A percentile compares a stretch with the other conserved stretches of the same genome.
Evolutionary conservation across 2,329 filamentous ascomycete genomes (phyloP).

Genomic region (Claviceps digitariae): DNA sequence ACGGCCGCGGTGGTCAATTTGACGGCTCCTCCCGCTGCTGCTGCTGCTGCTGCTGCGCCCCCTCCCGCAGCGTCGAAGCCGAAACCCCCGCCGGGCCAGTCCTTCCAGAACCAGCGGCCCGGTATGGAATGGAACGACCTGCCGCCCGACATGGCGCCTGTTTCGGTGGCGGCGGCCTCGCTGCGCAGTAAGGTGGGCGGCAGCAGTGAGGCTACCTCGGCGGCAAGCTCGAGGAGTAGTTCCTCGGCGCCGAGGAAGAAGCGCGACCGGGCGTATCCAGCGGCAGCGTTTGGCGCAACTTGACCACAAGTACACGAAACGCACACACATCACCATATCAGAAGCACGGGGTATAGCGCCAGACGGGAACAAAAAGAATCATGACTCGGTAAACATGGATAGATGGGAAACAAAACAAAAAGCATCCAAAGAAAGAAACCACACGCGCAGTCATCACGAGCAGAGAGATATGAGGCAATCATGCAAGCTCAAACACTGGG

Average conservation of each 20-base stretch:
- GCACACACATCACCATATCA: background rate
- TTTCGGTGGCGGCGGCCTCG: background rate
- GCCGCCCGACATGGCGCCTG: slow-evolving; percentile 41
- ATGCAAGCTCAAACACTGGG: too few relatives aligned
- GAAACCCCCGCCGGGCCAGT: slow-evolving; percentile 21
- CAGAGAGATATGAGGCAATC: too few relatives aligned
- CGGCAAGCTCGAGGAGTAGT: slow-evolving; percentile 42
- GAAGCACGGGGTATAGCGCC: too few relatives aligned
- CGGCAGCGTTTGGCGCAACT: slow-evolving; percentile 41
- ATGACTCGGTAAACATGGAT: too few relatives aligned
- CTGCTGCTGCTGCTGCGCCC: background rate
- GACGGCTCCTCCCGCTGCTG: slow-evolving; percentile 2
- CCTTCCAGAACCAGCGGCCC: slow-evolving; percentile 45
- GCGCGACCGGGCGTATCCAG: slow-evolving; percentile 47
- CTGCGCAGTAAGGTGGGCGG: slow-evolving; percentile 10
- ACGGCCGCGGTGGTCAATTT: slow-evolving; percentile 21
- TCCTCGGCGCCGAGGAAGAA: slow-evolving; percentile 39
- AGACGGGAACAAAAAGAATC: too few relatives aligned
- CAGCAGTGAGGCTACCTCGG: slow-evolving; percentile 20
- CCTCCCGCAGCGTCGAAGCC: slow-evolving; percentile 3
- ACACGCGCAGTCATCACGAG: too few relatives aligned
- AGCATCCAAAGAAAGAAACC: too few relatives aligned
- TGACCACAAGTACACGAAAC: background rate
- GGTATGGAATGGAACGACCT: slow-evolving; percentile 54
- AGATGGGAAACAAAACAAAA: too few relatives aligned